Evolutionary conservation across 2,329 filamentous ascomycete species (phyloP), one percentile per base, ranked within the genome.

Genomic region (Trichoderma lentiforme): DNA sequence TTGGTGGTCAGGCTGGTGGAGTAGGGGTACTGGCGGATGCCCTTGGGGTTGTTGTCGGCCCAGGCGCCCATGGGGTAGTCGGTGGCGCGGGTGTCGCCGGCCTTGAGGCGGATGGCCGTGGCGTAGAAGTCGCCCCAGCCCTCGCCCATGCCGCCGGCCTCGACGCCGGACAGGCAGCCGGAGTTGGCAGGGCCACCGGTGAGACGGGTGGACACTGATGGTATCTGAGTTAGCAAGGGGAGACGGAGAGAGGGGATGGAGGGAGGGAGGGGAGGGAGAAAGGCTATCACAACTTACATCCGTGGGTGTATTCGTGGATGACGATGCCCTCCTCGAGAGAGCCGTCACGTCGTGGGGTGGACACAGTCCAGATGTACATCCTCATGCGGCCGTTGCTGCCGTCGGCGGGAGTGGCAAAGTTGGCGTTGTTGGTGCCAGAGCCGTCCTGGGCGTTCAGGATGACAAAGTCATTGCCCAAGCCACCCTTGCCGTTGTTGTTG

Each of bases 281-380:
- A n/a, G 5, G 11, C 2, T 3, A 58, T 9, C 56, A 47, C 24
- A 4, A 60, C 82, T 79, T 75, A 83, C 82, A 72, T 30, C 85
- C 85, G 79, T 88, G 86, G 1, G 84, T 87, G 76, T 85, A 88
- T 76, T 89, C 87, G 81, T 90, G 89, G 73, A 90, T 86, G 26
- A 91, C 83, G 21, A 90, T 86, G 71, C 87, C 86, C 6, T 86
- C 85, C 62, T 90, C 88, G 74, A 90, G 90, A n/a, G 83, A 79
- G 72, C 84, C 85, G 78, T 90, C 88, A 7, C 87, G 83, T 70
- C 81, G 76, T 0, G 86, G 86, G 0, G 78, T 84, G 7, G 84
- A 82, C 11, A 75, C 74, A 9, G 81, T 85, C 86, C 86, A 90
- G 62, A 90, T 78, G 76, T 85, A 89, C 87, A 90, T 89, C 26